A percentile compares a stretch with the other conserved stretches of the same genome.
Evolutionary conservation across 176 grass and related monocot genomes (phyloP).

Genomic region (Eragrostis nindensis): DNA sequence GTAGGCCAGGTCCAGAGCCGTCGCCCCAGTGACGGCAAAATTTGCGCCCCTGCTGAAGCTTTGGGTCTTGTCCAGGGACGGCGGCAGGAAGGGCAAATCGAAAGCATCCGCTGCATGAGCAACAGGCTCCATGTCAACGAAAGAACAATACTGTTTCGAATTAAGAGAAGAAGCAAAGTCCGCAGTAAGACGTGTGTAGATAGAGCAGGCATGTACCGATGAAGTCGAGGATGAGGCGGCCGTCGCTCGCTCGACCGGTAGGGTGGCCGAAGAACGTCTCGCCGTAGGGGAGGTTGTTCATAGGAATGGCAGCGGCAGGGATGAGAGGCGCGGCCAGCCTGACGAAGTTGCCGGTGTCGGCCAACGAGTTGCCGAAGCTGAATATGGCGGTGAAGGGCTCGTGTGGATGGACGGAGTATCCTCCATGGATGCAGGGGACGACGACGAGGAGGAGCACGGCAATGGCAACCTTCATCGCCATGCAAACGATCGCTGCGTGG

Average conservation of each 20-base stretch:
- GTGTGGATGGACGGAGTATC: neutral
- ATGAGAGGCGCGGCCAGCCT: slow-evolving; percentile 28
- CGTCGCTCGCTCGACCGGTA: slow-evolving; percentile 49
- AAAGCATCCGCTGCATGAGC: slow-evolving; percentile 41
- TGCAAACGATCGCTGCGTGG: neutral
- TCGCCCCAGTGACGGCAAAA: slow-evolving; percentile 52
- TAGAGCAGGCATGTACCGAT: slow-evolving; percentile 22
- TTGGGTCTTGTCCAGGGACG: slow-evolving; percentile 21
- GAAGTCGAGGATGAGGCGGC: slow-evolving; percentile 67
- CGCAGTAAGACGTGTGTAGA: too few relatives aligned
- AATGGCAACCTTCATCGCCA: neutral
- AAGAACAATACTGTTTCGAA: neutral
- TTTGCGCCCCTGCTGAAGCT: slow-evolving; percentile 60
- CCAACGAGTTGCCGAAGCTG: slow-evolving; percentile 65
- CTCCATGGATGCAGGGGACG: neutral
- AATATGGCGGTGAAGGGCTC: slow-evolving; percentile 46
- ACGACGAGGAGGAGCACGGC: slow-evolving; percentile 15
- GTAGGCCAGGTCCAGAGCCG: slow-evolving; percentile 49
- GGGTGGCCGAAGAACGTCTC: slow-evolving; percentile 30
- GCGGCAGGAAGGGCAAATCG: slow-evolving; percentile 60
- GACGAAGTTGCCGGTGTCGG: slow-evolving; percentile 71
- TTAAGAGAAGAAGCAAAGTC: too few relatives aligned
- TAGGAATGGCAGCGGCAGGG: slow-evolving; percentile 6
- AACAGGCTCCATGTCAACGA: neutral
- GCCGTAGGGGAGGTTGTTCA: slow-evolving; percentile 44